These are phyloP conservation scores for Fusarium circinatum DNA, from an alignment of 2,329 filamentous ascomycete species.

Conservation along the genomic window DNA sequence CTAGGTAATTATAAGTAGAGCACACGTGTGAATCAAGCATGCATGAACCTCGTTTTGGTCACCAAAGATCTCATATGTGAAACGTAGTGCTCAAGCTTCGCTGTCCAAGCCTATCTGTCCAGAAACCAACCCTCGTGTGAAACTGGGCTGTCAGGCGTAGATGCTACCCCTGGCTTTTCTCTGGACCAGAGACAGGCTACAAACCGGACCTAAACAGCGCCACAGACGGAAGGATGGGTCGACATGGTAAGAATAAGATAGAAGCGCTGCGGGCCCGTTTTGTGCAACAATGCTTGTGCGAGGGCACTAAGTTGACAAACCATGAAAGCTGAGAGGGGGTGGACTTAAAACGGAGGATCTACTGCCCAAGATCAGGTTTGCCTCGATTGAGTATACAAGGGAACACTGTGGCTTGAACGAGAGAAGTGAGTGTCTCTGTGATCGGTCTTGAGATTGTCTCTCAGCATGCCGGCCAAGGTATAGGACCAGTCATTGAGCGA, in stretches of 20 bases:
- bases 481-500: background rate
- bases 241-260: background rate
- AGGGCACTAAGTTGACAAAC: background rate
- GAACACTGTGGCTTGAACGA: background rate
- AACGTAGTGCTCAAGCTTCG: background rate
- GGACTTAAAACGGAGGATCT: background rate
- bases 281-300: slow-evolving; percentile 6
- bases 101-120: background rate
- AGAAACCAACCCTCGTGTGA: slow-evolving; percentile 12
- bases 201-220: background rate
- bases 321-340: background rate
- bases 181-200: slow-evolving; percentile 12
- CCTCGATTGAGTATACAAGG: background rate
- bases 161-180: slow-evolving; percentile 3
- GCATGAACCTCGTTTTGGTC: slow-evolving; percentile 6
- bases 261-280: slow-evolving; percentile 12
- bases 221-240: slow-evolving; percentile 6
- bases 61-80: slow-evolving; percentile 18
- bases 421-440: background rate
- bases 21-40: slow-evolving; percentile 5
- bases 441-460: background rate
- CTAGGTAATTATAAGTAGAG: background rate
- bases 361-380: background rate
- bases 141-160: slow-evolving; percentile 21
- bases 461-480: background rate